Evolutionary conservation across 345 rosid species (phyloP).

Genomic region (Pelargonium nanum): DNA sequence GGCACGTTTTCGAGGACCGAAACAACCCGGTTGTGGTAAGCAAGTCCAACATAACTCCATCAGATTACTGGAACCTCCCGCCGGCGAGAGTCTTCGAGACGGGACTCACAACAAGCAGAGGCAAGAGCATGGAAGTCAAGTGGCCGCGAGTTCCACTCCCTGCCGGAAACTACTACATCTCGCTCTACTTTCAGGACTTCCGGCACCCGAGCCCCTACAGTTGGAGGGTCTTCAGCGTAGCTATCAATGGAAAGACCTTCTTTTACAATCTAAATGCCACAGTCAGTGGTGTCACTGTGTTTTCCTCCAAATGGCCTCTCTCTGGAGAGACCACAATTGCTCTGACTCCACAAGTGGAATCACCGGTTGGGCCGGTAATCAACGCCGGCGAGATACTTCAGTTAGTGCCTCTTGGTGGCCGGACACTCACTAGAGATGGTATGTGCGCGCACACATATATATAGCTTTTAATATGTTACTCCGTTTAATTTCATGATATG

Average conservation of each 20-base stretch:
- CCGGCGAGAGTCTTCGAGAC: conserved; percentile 40
- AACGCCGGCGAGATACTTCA: conserved; percentile 80
- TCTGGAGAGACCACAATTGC: conserved; percentile 52
- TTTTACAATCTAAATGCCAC: conserved; percentile 51
- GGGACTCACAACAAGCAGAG: conserved; percentile 45
- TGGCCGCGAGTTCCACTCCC: conserved; percentile 66
- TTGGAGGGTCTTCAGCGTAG: conserved; percentile 71
- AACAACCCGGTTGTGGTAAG: conserved; percentile 25
- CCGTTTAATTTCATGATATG: too few species aligned
- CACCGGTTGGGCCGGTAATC: conserved; percentile 50
- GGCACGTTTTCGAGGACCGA: conserved; percentile 71
- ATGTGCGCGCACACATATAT: conserved; percentile 1
- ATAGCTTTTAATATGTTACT: too few species aligned
- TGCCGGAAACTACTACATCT: conserved; percentile 48
- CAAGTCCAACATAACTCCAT: conserved; percentile 27
- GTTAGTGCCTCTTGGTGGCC: conserved; percentile 53
- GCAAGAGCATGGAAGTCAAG: conserved; percentile 36
- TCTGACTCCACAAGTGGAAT: conserved; percentile 35
- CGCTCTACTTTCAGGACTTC: conserved; percentile 76
- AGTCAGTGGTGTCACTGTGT: conserved; percentile 51
- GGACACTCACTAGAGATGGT: conserved; percentile 67
- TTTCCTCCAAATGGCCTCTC: conserved; percentile 60
- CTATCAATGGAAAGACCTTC: conserved; percentile 53
- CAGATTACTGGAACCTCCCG: conserved; percentile 69
- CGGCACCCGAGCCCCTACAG: conserved; percentile 40